Base-by-base conservation (phyloP, 176 grass and related monocot species). In the Oryza officinalis region DNA sequence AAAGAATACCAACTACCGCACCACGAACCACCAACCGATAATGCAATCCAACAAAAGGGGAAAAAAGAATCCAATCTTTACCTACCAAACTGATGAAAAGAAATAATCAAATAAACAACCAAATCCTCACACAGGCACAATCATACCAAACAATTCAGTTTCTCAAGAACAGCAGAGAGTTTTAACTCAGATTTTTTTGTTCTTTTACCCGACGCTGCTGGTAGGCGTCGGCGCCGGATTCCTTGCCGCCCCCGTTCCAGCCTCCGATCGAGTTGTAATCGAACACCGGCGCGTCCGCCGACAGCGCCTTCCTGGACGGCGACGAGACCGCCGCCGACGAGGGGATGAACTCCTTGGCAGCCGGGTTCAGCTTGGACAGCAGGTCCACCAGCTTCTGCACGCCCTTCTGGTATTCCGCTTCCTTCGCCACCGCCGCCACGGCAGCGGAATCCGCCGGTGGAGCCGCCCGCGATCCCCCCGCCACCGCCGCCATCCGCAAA, bases 261-360 rank as follows among this genome's bases (percentile, higher is more conserved):
- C 74, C 68, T 25, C 74, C 89, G 63, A 76, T 71, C 25, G 76
- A 57, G 50, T 50, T 67, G 85, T 70, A 87, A 33, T 92, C 75
- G 79, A 94, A 94, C 27, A 92, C 82, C 11, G 88, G 90, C 50
- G 91, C 91, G 82, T 85, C 87, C 76, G 86, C 95, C 35, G 95
- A 94, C 49, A 93, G 90, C n/a, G 22, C 78, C 44, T 91, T 87
- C 83, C 75, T 92, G 52, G 79, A 13, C 40, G 65, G 28, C n/a
- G 86, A 49, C 12, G 57, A 2, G 13, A 32, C 4, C 8, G 63
- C 52, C 27, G 81, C 63, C 10, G 82, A 82, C 32, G 94, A 88
- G 54, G 94, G 94, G 57, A 92, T 59, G 84, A 97, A 97, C 86
- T 97, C 94, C 88, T 92, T 94, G 76, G 94, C 94, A 47, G 92